Evolutionary conservation across 306 rosid genomes (phyloP).

Genomic region (Notholithocarpus densiflorus): DNA sequence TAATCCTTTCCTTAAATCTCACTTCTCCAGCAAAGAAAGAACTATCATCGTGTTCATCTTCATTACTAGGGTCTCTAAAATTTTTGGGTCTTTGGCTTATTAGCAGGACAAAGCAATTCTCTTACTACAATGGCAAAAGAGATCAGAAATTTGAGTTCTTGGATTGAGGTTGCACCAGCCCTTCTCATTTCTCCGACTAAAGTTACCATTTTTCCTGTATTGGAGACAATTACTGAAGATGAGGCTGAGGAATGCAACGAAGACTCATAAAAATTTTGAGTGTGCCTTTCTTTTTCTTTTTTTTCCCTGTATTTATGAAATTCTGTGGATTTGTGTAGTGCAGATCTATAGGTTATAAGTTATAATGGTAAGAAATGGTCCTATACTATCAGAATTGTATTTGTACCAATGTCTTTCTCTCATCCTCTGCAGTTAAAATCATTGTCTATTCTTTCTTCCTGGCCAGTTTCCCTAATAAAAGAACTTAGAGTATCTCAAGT

Average conservation of each 20-base stretch:
- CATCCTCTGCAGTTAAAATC: too few species aligned
- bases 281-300: too few species aligned
- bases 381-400: too few species aligned
- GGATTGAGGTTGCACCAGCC: conserved; percentile 55
- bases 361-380: too few species aligned
- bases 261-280: not conserved
- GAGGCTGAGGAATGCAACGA: conserved; percentile 25
- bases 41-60: not conserved
- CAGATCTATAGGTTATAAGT: not conserved
- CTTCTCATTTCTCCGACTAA: conserved; percentile 33
- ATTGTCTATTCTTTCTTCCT: too few species aligned
- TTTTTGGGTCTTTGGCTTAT: not conserved
- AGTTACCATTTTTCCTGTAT: conserved; percentile 37
- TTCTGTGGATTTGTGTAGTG: not conserved
- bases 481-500: too few species aligned
- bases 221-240: conserved; percentile 64
- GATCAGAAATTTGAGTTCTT: conserved; percentile 28
- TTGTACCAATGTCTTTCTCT: too few species aligned
- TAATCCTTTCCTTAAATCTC: not conserved
- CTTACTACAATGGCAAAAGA: conserved; percentile 38
- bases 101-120: not conserved
- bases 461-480: too few species aligned
- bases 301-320: too few species aligned
- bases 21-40: not conserved
- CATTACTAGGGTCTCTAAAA: not conserved